Evolutionary conservation across 768 basidiomycete species (phyloP), one percentile per base, ranked within the genome.

Genomic region (Pulveroboletus sp.): DNA sequence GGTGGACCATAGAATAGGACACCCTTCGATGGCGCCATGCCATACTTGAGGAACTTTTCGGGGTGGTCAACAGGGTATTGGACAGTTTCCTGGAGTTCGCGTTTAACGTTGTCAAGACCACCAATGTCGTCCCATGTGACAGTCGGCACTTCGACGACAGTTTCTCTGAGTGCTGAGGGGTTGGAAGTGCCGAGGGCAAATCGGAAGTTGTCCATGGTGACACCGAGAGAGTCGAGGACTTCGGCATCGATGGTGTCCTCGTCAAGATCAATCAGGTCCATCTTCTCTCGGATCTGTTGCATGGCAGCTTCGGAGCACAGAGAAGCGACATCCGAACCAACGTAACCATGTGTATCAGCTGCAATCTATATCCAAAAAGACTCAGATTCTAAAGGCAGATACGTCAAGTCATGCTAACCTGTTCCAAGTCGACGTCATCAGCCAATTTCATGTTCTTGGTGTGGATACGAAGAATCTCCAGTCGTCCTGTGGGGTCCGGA

Each of bases 211-310:
- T 99, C 96, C 95, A 97, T 97, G 27, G 96, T 99, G 58, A 99
- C 94, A 57, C 96, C 96, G 43, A 99, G 89, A 6, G 94, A 90
- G 71, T 99, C 96, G 47, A 99, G 87, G 2, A 99, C 95, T 71
- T 99, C 96, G 8, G 96, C 96, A 62, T 99, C 96, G 64, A 99
- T 99, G 43, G 95, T 97, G 65, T 99, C 96, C 70, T 95, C 91
- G 55, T 93, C 92, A 28, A 95, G 80, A 68, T 94, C 93, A 56
- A 95, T 93, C 58, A 93, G 73, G 59, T 97, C 94, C 95, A 99
- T 98, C 83, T 99, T 99, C 75, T 99, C 96, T 68, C 96, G 90
- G 57, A 99, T 99, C 69, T 99, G 96, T 75, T 99, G 96, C 96
- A 99, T 99, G 40, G 96, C 96, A 48, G 96, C 96, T 69, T 99